phyloP scores from a whole-genome alignment of 176 grass and related monocot genomes.

The Tuctoria greenei region DNA sequence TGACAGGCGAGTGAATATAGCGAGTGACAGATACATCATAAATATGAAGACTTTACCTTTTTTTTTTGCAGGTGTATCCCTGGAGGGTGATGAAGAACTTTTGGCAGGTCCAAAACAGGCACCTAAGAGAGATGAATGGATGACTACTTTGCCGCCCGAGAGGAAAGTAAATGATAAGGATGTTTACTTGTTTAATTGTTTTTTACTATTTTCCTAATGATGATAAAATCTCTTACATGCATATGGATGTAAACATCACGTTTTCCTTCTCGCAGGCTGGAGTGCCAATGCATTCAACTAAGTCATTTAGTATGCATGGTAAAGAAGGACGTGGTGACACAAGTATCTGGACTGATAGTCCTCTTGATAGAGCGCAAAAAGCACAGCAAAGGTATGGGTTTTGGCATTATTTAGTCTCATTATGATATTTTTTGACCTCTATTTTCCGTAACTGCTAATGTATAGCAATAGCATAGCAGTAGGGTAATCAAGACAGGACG shows the following conservation, averaged over 20 bases:
- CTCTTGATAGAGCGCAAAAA: conserved; percentile 85
- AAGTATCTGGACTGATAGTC: conserved; percentile 77
- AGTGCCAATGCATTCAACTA: conserved; percentile 87
- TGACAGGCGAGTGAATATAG: background rate
- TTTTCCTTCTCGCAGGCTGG: conserved; percentile 54
- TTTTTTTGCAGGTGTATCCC: conserved; percentile 64
- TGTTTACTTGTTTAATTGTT: background rate
- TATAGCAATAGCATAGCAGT: too few relatives aligned
- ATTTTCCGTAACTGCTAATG: background rate
- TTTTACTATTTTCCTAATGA: conserved; percentile 19
- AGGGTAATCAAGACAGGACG: too few relatives aligned
- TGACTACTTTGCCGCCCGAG: conserved; percentile 94
- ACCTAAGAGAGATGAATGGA: conserved; percentile 95
- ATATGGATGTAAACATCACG: conserved; percentile 19
- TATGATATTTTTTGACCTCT: background rate
- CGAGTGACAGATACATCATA: background rate
- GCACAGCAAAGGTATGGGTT: conserved; percentile 78
- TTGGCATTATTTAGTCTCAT: background rate
- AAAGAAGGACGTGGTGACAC: conserved; percentile 93
- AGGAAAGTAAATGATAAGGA: conserved; percentile 69
- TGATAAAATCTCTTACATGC: conserved; percentile 12
- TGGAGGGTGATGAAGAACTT: conserved; percentile 94
- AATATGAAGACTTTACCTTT: background rate
- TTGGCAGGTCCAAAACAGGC: conserved; percentile 70
- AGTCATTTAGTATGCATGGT: conserved; percentile 73